Evolutionary conservation across 257 asterid genomes (phyloP).

Genomic region (Penstemon barbatus): DNA sequence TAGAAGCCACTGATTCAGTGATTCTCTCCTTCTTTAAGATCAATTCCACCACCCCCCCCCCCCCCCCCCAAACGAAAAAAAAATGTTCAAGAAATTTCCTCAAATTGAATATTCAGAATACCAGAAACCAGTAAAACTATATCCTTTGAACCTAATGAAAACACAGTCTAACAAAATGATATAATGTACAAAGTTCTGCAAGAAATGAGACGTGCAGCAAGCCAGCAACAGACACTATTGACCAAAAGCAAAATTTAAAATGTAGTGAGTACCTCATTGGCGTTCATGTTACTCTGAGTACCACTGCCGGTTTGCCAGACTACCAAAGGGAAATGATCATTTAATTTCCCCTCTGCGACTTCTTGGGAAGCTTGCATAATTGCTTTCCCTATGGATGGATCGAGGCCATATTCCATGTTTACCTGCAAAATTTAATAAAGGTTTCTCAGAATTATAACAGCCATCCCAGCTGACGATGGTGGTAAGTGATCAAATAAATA

Average conservation of each 20-base stretch:
- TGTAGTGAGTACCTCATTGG: constrained; percentile 73
- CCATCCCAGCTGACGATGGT: not conserved
- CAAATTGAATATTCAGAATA: constrained; percentile 11
- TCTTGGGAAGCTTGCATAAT: constrained; percentile 97
- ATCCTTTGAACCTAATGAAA: not conserved
- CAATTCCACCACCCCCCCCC: not conserved
- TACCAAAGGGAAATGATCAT: constrained; percentile 94
- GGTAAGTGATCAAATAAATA: not conserved
- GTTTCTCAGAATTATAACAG: too few species aligned
- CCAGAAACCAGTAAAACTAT: not conserved
- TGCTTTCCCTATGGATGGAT: constrained; percentile 88
- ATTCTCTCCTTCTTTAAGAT: not conserved
- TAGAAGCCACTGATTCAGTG: not conserved
- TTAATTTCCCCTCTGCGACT: constrained; percentile 92
- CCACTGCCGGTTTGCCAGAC: constrained; percentile 99
- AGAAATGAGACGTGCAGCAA: constrained; percentile 2
- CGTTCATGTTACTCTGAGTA: constrained; percentile 99
- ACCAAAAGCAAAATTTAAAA: constrained; percentile 1
- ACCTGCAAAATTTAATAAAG: constrained; percentile 50
- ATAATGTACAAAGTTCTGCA: constrained; percentile 9
- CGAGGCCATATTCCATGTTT: constrained; percentile 94
- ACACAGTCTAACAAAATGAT: not conserved
- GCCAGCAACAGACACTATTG: too few species aligned
- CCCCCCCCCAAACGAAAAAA: not conserved
- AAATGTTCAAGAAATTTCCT: not conserved